Conservation (phyloP, 2,329 filamentous ascomycete species). For the Xylaria sp. region DNA sequence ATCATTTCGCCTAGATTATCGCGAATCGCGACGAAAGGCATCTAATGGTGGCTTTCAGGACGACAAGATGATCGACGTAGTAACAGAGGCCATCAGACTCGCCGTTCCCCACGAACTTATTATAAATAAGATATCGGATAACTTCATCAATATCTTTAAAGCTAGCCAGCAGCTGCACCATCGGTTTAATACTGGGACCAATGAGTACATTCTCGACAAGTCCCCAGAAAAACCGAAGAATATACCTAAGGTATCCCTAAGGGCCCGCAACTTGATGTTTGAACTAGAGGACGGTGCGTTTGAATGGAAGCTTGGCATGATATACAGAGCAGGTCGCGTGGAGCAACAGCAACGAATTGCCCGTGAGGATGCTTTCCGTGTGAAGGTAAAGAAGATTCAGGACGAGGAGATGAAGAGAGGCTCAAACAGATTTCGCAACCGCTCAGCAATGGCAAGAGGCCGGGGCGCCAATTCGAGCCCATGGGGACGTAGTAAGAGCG, state of each 20-base stretch:
- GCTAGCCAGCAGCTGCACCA: slow-evolving; percentile 91
- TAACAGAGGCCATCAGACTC: slow-evolving; percentile 85
- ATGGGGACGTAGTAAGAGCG: slow-evolving; percentile 66
- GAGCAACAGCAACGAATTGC: slow-evolving; percentile 93
- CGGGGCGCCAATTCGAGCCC: slow-evolving; percentile 50
- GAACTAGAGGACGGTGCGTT: slow-evolving; percentile 97
- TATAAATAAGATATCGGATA: slow-evolving; percentile 92
- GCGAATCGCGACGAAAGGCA: slow-evolving; percentile 78
- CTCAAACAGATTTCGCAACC: slow-evolving; percentile 63
- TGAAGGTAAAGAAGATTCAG: slow-evolving; percentile 87
- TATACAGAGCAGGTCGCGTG: slow-evolving; percentile 87
- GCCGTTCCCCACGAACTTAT: slow-evolving; percentile 92
- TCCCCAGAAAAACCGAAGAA: slow-evolving; percentile 85
- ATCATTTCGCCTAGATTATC: slow-evolving; percentile 80
- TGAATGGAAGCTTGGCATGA: slow-evolving; percentile 95
- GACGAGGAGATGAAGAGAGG: slow-evolving; percentile 73
- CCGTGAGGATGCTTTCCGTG: slow-evolving; percentile 86
- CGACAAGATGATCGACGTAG: slow-evolving; percentile 86
- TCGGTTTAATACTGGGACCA: slow-evolving; percentile 86
- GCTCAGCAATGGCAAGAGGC: slow-evolving; percentile 61
- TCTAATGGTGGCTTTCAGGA: slow-evolving; percentile 68
- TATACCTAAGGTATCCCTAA: slow-evolving; percentile 86
- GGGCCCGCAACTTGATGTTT: slow-evolving; percentile 84
- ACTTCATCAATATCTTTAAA: slow-evolving; percentile 88
- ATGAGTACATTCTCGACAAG: slow-evolving; percentile 90